These are phyloP conservation scores for Lactarius hatsudake DNA, from an alignment of 768 basidiomycete species.

Conservation along the genomic window DNA sequence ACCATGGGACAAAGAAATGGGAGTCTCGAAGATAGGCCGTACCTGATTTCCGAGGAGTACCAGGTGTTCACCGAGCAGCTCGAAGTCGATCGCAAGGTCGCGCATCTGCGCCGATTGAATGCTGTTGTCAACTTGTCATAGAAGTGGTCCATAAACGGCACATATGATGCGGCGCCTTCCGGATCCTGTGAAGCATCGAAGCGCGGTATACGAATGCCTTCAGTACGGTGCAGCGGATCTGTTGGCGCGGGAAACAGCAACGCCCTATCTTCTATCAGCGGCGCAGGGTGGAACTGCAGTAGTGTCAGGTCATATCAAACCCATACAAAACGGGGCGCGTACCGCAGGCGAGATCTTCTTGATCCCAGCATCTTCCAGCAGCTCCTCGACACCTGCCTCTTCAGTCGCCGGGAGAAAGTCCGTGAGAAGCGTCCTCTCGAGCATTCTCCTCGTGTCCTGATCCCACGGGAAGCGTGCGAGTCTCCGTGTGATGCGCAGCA, in stretches of 20 bases:
- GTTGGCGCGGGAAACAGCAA: conserved; percentile 49
- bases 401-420: conserved; percentile 64
- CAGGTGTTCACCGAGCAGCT: conserved; percentile 59
- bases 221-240: conserved; percentile 34
- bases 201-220: conserved; percentile 42
- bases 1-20: neutral
- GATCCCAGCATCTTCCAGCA: conserved; percentile 52
- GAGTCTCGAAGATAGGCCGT: conserved; percentile 4
- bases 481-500: conserved; percentile 53
- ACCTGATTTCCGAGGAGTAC: conserved; percentile 69
- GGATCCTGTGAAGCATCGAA: conserved; percentile 51
- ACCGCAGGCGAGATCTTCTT: conserved; percentile 43
- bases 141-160: conserved; percentile 69
- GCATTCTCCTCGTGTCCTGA: conserved; percentile 46
- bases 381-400: conserved; percentile 48
- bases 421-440: conserved; percentile 49
- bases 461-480: conserved; percentile 46
- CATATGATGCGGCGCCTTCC: conserved; percentile 53
- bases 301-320: neutral
- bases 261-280: conserved; percentile 38
- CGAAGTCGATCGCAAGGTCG: conserved; percentile 60
- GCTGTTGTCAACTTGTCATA: conserved; percentile 71
- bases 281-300: conserved; percentile 48
- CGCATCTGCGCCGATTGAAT: conserved; percentile 65
- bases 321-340: conserved; percentile 23